phyloP scores from a whole-genome alignment of 305 asterid species.

The Fraxinus latifolia region DNA sequence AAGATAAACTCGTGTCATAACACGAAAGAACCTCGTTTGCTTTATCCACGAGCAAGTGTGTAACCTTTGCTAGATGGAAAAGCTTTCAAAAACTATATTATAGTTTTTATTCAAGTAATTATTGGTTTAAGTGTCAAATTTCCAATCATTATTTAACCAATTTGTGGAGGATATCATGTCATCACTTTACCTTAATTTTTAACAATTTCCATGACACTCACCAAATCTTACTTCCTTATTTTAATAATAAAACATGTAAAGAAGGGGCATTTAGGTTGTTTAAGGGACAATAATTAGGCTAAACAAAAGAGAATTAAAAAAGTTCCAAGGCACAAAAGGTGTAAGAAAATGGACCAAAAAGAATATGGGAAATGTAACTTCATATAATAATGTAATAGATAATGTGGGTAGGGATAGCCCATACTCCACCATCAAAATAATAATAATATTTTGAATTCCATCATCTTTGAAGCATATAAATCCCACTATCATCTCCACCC shows the following conservation, averaged over 20 bases:
- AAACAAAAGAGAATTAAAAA: constrained; percentile 30
- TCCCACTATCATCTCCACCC: constrained; percentile 21
- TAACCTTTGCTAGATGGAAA: background rate
- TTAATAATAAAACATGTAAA: constrained; percentile 26
- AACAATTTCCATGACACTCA: background rate
- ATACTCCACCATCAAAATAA: constrained; percentile 35
- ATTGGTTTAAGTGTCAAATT: background rate
- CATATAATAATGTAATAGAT: constrained; percentile 47
- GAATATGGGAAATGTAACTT: constrained; percentile 31
- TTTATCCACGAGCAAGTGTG: background rate
- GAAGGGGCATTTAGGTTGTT: constrained; percentile 43
- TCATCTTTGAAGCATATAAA: constrained; percentile 25
- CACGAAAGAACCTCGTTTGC: background rate
- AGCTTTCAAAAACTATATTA: background rate
- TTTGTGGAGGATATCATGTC: background rate
- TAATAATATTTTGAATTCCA: constrained; percentile 22
- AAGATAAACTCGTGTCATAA: background rate
- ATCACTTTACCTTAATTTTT: background rate
- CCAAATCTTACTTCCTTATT: constrained; percentile 24
- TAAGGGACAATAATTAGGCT: constrained; percentile 40
- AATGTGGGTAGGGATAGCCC: constrained; percentile 48
- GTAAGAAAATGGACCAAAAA: constrained; percentile 23
- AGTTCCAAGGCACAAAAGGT: constrained; percentile 24
- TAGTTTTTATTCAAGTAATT: background rate
- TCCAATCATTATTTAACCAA: background rate